These are phyloP conservation scores for Claviceps sp. DNA, from an alignment of 2,329 filamentous ascomycete genomes.

Conservation along the genomic window DNA sequence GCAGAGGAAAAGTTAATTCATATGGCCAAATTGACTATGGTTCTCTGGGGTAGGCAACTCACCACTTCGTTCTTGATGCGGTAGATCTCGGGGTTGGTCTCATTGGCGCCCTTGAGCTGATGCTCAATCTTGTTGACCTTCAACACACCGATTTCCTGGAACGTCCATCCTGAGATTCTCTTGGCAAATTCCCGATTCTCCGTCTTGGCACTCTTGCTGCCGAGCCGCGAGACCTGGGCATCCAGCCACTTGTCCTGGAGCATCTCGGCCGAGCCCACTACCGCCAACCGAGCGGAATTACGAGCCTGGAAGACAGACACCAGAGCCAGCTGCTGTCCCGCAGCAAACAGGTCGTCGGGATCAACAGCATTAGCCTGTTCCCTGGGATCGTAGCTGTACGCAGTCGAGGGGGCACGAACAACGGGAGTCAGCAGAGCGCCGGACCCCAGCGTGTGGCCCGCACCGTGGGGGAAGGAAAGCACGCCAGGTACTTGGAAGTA, in stretches of 20 bases:
- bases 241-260: slow-evolving; percentile 83
- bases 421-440: slow-evolving; percentile 68
- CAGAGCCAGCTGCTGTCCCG: slow-evolving; percentile 69
- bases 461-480: slow-evolving; percentile 68
- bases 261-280: slow-evolving; percentile 77
- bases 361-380: slow-evolving; percentile 56
- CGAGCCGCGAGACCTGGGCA: slow-evolving; percentile 55
- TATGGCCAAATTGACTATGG: background rate
- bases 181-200: slow-evolving; percentile 77
- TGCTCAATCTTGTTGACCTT: slow-evolving; percentile 76
- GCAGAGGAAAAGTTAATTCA: background rate
- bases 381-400: slow-evolving; percentile 90
- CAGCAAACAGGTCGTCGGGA: slow-evolving; percentile 68
- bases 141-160: slow-evolving; percentile 84
- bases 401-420: slow-evolving; percentile 66
- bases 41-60: slow-evolving; percentile 29
- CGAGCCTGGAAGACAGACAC: slow-evolving; percentile 81
- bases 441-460: slow-evolving; percentile 71
- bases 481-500: slow-evolving; percentile 53
- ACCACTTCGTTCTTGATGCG: slow-evolving; percentile 94
- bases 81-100: slow-evolving; percentile 77
- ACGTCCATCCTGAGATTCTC: slow-evolving; percentile 84
- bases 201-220: slow-evolving; percentile 42
- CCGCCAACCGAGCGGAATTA: slow-evolving; percentile 80
- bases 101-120: slow-evolving; percentile 41